These are phyloP conservation scores for cucumber (Cucumis sativus) DNA, from an alignment of 306 rosid species.

Conservation along the genomic window Cucumber_9930_V3 NC_026655.2:24954501-24955000, in stretches of 20 bases:
- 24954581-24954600: too few relatives aligned
- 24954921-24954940: neutral
- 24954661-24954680: too few relatives aligned
- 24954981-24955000: neutral
- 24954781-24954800: neutral
- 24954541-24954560: too few relatives aligned
- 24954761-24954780: neutral
- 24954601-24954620: too few relatives aligned
- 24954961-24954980: neutral
- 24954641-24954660: too few relatives aligned
- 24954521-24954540: too few relatives aligned
- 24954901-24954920: neutral
- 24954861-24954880: neutral
- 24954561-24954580: too few relatives aligned
- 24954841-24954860: neutral
- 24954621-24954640: too few relatives aligned
- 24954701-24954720: too few relatives aligned
- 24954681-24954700: too few relatives aligned
- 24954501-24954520: too few relatives aligned
- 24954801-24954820: neutral
- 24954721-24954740: too few relatives aligned
- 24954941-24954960: neutral
- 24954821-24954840: neutral
- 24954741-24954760: neutral
- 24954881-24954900: neutral